Base-by-base conservation (phyloP, 192 early-diverging fungal species). In the Phycomyces blakesleeanus region DNA sequence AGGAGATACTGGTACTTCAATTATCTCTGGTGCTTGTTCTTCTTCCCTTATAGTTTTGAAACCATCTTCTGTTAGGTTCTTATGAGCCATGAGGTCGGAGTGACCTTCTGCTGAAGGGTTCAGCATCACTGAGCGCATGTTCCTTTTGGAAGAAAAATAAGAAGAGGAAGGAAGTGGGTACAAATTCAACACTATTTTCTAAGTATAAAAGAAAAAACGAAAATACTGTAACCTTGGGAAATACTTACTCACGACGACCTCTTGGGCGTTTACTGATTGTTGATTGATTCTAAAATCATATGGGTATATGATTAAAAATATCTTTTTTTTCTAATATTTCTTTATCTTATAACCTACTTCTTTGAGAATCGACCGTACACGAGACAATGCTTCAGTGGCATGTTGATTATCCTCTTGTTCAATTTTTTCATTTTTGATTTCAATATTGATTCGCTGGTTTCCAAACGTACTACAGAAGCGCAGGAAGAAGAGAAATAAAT, bases 401-500 rank as follows among this genome's bases (percentile, higher is more conserved):
- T 63, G 56, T 51, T 15, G 53, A 4, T 66, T 59, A 37, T 76
- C 67, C 18, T 63, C 64, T 49, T 62, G 49, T n/a, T 27, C 22
- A 2, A 76, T n/a, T 21, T 57, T 25, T 58, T 73, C 66, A 41
- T 63, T 67, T 51, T 71, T 73, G 40, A 79, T 79, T 10, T 79
- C 78, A 14, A 79, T 64, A 26, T 58, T 64, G 34, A 77, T 74
- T n/a, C 64, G 68, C n/a, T 62, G 52, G 18, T 25, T 62, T 29
- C 58, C 27, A 40, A 70, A 53, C 24, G 53, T 26, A 47, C 67
- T 73, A 34, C 16, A 58, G 20, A 29, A 12, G 12, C 20, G 5
- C 22, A 29, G 24, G 42, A 67, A 38, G 50, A 15, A 47, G 2
- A 54, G 11, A n/a, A 38, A 12, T 38, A 44, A 15, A 24, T n/a